These are phyloP conservation scores for Myxozyma lipomycoides DNA, from an alignment of 805 yeast species.

Conservation along the genomic window DNA sequence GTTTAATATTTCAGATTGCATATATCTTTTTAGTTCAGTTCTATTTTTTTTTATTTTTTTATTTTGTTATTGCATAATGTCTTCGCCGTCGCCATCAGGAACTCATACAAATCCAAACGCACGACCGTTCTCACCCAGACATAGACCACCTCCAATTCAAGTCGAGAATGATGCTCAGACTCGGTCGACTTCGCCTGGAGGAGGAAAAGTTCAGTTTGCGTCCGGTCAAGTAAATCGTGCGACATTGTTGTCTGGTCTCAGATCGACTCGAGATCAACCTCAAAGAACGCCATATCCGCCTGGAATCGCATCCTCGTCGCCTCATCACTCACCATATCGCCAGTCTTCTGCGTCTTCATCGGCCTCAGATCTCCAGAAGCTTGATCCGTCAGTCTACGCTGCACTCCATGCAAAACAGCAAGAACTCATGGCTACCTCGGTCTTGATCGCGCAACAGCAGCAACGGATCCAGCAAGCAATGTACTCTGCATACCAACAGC, in stretches of 20 bases:
- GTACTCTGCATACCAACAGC: slow-evolving; percentile 24
- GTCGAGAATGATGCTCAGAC: too few relatives aligned
- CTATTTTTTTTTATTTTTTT: too few relatives aligned
- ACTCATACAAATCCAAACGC: slow-evolving; percentile 16
- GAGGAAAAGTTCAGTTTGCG: slow-evolving; percentile 1
- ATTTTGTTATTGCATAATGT: too few relatives aligned
- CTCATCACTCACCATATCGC: too few relatives aligned
- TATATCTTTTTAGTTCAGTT: not conserved
- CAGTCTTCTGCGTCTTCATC: too few relatives aligned
- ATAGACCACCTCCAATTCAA: slow-evolving; percentile 18
- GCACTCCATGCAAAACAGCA: slow-evolving; percentile 38
- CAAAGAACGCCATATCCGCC: too few relatives aligned
- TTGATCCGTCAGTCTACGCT: slow-evolving; percentile 32
- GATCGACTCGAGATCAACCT: too few relatives aligned
- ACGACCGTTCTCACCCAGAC: slow-evolving; percentile 17
- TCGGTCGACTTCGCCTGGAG: too few relatives aligned
- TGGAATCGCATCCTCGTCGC: too few relatives aligned
- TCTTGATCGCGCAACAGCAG: slow-evolving; percentile 37
- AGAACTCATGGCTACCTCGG: slow-evolving; percentile 35
- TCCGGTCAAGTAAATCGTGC: slow-evolving; percentile 4
- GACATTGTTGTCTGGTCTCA: slow-evolving; percentile 7
- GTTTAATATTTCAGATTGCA: not conserved
- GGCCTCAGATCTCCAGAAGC: too few relatives aligned
- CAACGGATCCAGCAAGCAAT: slow-evolving; percentile 36
- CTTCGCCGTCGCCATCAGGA: not conserved